Base-by-base conservation (phyloP, 176 grass and related monocot species). In the Cocos nucifera region DNA sequence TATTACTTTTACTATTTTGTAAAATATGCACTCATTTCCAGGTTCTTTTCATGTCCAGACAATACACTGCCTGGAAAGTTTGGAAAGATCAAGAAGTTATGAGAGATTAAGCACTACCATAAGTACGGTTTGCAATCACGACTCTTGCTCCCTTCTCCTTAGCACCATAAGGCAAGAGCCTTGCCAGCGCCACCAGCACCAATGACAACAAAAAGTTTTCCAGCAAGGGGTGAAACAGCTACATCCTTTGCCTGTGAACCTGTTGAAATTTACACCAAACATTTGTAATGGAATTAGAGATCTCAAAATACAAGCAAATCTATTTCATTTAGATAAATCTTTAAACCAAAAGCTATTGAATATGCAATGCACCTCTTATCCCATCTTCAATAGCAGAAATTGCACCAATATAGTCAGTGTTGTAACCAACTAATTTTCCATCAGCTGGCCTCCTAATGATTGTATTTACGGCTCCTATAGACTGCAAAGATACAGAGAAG, bases 341-440 rank as follows among this genome's bases (percentile, higher is more conserved):
- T 51, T 35, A 19, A 22, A 39, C 19, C 29, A 44, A 56, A 44
- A 12, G 9, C 10, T 44, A 44, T 44, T 12, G 35, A 44, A 50
- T 20, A 54, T 70, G 70, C 55, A 88, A 17, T 53, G 65, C 17
- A 98, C 93, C 87, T 89, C 84, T 82, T 80, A 98, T 85, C 76
- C 93, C 93, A 86, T 98, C 87, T 62, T 98, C 93, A 59, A 98
- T 92, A 68, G 93, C 93, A 64, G 93, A 98, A 70, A 98, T 92
- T 76, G 93, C 93, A 79, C 88, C 93, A 63, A 92, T 76, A 65
- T 92, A 98, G 60, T 98, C 93, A 54, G 93, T 98, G 73, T 98
- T 98, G 71, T 89, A 98, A 54, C 87, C 93, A 22, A 98, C 70
- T 72, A 98, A 83, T 65, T 89, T 98, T 15, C 93, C 87, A 56